Evolutionary conservation across 306 rosid genomes (phyloP).

Genomic region (Dalbergia cultrata): DNA sequence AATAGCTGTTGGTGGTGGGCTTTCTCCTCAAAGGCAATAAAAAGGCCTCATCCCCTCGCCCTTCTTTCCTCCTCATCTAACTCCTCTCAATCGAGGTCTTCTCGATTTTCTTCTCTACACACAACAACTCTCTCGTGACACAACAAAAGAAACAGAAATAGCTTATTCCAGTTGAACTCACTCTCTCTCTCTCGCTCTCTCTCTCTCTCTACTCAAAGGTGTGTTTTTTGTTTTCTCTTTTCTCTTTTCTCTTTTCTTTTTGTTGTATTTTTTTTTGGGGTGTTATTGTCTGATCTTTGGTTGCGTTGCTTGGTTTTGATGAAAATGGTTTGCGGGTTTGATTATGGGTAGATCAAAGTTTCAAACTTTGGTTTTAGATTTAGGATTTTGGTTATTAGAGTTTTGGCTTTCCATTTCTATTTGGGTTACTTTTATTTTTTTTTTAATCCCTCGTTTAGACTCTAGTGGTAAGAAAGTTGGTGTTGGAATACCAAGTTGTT

Average conservation of each 20-base stretch:
- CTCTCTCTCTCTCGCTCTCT: slow-evolving; percentile 2
- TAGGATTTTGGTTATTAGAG: slow-evolving; percentile 40
- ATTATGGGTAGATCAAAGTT: slow-evolving; percentile 48
- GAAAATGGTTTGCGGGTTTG: slow-evolving; percentile 43
- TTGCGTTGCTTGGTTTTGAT: slow-evolving; percentile 35
- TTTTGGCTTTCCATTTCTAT: not conserved
- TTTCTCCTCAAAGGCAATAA: slow-evolving; percentile 26
- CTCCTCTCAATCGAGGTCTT: slow-evolving; percentile 59
- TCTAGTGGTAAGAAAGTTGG: not conserved
- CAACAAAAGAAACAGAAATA: not conserved
- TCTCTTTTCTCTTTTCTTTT: not conserved
- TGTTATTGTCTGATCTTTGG: slow-evolving; percentile 27
- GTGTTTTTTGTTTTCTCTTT: slow-evolving; percentile 40
- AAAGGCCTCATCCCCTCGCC: slow-evolving; percentile 37
- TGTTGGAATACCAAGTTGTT: slow-evolving; percentile 27
- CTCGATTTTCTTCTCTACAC: slow-evolving; percentile 41
- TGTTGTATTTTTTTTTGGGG: not conserved
- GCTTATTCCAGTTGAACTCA: slow-evolving; percentile 9
- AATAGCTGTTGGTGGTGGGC: slow-evolving; percentile 36
- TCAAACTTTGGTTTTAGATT: slow-evolving; percentile 36
- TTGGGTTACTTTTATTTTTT: not conserved
- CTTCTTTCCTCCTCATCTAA: slow-evolving; percentile 46
- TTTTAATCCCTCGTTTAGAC: not conserved
- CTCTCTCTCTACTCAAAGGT: slow-evolving; percentile 50
- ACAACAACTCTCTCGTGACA: not conserved